Evolutionary conservation across 2,329 filamentous ascomycete species (phyloP), one percentile per base, ranked within the genome.

Genomic region (Myriosclerotinia scirpicola): DNA sequence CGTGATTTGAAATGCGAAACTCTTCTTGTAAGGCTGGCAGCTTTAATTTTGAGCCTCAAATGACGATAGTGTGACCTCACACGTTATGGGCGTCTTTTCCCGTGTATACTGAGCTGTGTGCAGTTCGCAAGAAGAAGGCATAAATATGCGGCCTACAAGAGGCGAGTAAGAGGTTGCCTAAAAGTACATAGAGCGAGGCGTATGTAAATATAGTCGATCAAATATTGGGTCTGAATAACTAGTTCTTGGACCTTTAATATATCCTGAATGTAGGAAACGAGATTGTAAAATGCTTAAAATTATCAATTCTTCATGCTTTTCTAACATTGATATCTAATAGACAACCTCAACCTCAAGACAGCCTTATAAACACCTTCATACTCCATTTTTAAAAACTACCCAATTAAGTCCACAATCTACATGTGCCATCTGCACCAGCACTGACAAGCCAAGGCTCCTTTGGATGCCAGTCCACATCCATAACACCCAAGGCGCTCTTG

Each of bases 401-500:
- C 22, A n/a, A 66, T 76, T 69, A 90, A 77, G 88, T 91, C 94
- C 94, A 99, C 77, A 99, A 80, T 74, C 94, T 88, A 79, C 92
- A 91, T 17, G 91, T 96, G 53, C 94, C 94, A 81, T 99, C 95
- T 1, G 94, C 93, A 72, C 95, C 95, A 56, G 93, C 94, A 81
- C 91, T 96, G 64, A 97, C 89, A 79, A 91, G 90, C 95, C 95
- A 98, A 2, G 94, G 92, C 79, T 98, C 92, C 70, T 85, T 87
- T 7, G 93, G 92, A 81, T 99, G 95, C 96, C 96, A 99, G 75
- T 97, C 92, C 38, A 99, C 81, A 77, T 97, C 94, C 82, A 98
- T 84, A 20, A 98, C 93, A 71, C 95, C 95, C 67, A 99, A 80
- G 72, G 93, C 90, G 75, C 87, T 90, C 75, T 90, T 90, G 3